Percentiles rank a stretch among this genome's conserved stretches.
Evolutionary conservation across 2,329 filamentous ascomycete species (phyloP).

Genomic region (Zalaria obscura): DNA sequence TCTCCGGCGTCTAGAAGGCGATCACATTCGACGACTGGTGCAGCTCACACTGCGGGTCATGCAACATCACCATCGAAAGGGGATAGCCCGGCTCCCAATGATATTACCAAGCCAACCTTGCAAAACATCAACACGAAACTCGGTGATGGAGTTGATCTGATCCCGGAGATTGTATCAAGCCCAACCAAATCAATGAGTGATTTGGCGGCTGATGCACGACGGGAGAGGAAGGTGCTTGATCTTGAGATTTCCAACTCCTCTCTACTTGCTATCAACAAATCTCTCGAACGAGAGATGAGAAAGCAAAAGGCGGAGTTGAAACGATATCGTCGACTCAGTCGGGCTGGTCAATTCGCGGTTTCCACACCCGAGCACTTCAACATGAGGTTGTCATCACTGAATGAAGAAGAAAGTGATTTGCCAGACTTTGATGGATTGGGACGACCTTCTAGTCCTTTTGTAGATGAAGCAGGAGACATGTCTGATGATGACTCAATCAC

Average conservation of each 20-base stretch:
- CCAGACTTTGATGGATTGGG: constrained; percentile 22
- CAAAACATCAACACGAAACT: constrained; percentile 1
- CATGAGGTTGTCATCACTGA: constrained; percentile 4
- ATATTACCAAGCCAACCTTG: neutral
- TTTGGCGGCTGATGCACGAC: constrained; percentile 71
- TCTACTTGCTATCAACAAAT: constrained; percentile 85
- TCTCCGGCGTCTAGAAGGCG: neutral
- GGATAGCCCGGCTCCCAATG: neutral
- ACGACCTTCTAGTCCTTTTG: constrained; percentile 10
- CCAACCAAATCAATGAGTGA: constrained; percentile 47
- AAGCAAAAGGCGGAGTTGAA: constrained; percentile 84
- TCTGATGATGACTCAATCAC: constrained; percentile 22
- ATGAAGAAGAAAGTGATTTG: constrained; percentile 21
- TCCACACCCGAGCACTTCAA: constrained; percentile 20
- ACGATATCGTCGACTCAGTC: constrained; percentile 70
- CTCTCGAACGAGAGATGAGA: constrained; percentile 76
- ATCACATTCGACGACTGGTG: neutral
- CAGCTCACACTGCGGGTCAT: neutral
- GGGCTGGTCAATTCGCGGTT: constrained; percentile 60
- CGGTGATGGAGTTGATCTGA: neutral
- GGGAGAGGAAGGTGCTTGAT: constrained; percentile 90
- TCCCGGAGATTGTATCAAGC: constrained; percentile 8
- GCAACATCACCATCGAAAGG: neutral
- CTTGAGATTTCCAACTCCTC: constrained; percentile 95
- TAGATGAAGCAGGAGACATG: constrained; percentile 5